Evolutionary conservation across 73 alveolate genomes (phyloP).

Genomic region (Tetrahymena borealis): DNA sequence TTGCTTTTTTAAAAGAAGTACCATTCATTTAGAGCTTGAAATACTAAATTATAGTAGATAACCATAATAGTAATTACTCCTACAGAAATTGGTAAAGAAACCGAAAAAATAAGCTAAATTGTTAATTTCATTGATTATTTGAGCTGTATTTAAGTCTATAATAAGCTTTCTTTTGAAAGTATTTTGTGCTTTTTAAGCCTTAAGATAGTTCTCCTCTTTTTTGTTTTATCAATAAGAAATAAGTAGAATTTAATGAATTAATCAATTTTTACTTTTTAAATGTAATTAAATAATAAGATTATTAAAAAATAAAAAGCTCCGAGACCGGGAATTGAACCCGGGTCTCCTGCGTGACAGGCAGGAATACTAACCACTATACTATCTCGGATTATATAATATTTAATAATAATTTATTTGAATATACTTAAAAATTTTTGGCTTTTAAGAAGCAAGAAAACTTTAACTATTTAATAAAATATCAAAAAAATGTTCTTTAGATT

Average conservation of each 20-base stretch:
- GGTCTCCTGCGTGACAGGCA: constrained; percentile 6
- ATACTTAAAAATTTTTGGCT: no score
- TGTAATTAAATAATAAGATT: no score
- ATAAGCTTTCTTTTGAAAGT: neutral
- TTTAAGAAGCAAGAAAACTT: no score
- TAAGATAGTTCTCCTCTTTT: neutral
- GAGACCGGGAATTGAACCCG: constrained; percentile 3
- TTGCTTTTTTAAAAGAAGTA: no score
- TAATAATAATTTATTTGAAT: no score
- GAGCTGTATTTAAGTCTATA: neutral
- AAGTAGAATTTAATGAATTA: neutral
- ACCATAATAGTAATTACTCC: neutral
- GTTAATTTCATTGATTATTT: neutral
- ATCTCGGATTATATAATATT: neutral
- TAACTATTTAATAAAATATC: no score
- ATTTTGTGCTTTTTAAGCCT: no score
- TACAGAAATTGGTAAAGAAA: neutral
- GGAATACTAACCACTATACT: constrained; percentile 1
- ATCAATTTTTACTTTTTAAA: neutral
- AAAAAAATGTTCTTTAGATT: no score
- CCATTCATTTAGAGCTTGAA: neutral
- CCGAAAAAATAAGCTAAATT: neutral
- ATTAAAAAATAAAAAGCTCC: neutral
- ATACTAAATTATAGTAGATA: neutral
- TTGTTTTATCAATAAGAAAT: neutral